Conservation (phyloP, 2,329 filamentous ascomycete species). For the Paracoccidioides lutzii region DNA sequence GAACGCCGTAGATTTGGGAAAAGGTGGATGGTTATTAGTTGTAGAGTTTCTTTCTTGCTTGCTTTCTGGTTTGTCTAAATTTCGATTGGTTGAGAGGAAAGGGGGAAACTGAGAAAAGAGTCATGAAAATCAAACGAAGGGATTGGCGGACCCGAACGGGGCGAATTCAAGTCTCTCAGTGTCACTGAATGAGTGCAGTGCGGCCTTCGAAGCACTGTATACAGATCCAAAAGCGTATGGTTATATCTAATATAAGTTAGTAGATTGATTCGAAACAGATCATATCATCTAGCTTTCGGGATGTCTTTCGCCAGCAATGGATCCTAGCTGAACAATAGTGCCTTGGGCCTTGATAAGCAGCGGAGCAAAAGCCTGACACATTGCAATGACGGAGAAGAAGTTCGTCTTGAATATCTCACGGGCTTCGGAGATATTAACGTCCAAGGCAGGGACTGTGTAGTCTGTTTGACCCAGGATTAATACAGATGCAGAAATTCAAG, state of each 20-base stretch:
- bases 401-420: constrained; percentile 41
- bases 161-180: constrained; percentile 46
- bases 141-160: constrained; percentile 31
- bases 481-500: neutral
- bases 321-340: constrained; percentile 35
- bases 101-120: neutral
- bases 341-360: constrained; percentile 37
- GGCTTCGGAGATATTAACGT: constrained; percentile 39
- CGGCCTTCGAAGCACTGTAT: constrained; percentile 49
- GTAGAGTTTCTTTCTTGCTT: neutral
- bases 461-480: constrained; percentile 19
- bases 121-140: neutral
- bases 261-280: neutral
- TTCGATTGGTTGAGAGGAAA: neutral
- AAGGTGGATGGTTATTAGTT: neutral
- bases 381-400: constrained; percentile 44
- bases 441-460: constrained; percentile 46
- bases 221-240: constrained; percentile 34
- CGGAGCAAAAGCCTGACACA: constrained; percentile 45
- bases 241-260: constrained; percentile 20
- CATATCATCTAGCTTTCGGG: neutral
- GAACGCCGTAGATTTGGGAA: constrained; percentile 25
- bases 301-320: constrained; percentile 25
- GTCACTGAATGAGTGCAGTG: constrained; percentile 45
- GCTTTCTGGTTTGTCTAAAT: neutral